Evolutionary conservation across 352 stramenopile species (phyloP), one percentile per base, ranked within the genome.

Genomic region (Globisporangium abappressorium): DNA sequence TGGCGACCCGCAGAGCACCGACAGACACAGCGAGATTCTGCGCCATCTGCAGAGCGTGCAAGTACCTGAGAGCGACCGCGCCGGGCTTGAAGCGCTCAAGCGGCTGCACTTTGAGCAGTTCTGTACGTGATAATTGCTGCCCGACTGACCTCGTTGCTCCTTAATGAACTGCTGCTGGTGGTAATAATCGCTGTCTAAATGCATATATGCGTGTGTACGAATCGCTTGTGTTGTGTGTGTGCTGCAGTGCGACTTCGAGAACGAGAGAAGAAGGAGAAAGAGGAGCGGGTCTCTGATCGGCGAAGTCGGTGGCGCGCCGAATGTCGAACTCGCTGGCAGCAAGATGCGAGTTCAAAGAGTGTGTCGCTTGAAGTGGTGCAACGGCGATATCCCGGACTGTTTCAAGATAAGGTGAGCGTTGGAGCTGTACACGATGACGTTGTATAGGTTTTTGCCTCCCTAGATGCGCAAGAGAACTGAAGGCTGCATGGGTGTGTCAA

Each of bases 41-140:
- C 63, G 73, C 9, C 58, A 71, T 36, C 67, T 91, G 38, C 75
- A 75, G 61, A 60, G 57, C 33, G 70, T 61, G 9, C 33, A 63
- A 1, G 51, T 49, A 2, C 36, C 60, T 15, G 67, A 54, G 30
- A 66, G 57, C 28, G 78, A 85, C 38, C 71, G 60, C 12, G 60
- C 64, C 26, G 80, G 67, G 34, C 57, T 74, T 7, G 67, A 70
- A 26, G 73, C 75, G 34, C 65, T 90, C 57, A 67, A 85, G 46
- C 73, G 70, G 47, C 65, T 81, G 33, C 80, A 89, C 64, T 76
- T 78, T 18, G 75, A 76, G 5, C 69, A 80, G 47, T 80, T 82
- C 33, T 55, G 83, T 91, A 56, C 47, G 80, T 58, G 7, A 7
- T 9, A 12, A 1, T 28, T 34, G 43, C 24, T 43, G 34, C n/a